phyloP scores from a whole-genome alignment of 305 asterid genomes.

The Solanum hybrid region DNA sequence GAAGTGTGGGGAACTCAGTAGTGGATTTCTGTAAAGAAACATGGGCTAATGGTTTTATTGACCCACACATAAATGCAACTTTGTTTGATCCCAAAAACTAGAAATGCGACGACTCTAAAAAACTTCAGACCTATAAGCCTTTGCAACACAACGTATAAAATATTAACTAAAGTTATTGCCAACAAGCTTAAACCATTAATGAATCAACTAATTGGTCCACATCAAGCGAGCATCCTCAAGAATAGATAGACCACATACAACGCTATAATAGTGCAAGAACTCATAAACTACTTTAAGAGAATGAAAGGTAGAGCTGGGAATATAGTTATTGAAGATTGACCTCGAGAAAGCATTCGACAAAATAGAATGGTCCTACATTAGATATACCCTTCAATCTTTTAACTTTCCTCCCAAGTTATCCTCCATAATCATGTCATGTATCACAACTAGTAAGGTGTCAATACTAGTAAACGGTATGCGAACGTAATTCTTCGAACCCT shows the following conservation, averaged over 20 bases:
- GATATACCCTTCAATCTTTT: background rate
- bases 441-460: too few relatives aligned
- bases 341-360: background rate
- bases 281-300: too few relatives aligned
- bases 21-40: too few relatives aligned
- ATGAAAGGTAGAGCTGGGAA: background rate
- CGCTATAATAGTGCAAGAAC: background rate
- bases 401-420: background rate
- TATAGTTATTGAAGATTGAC: background rate
- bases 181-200: too few relatives aligned
- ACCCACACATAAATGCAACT: too few relatives aligned
- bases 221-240: background rate
- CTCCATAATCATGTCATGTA: background rate
- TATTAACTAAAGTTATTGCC: too few relatives aligned
- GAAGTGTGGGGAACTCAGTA: too few relatives aligned
- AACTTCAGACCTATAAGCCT: background rate
- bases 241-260: background rate
- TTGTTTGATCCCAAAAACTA: background rate
- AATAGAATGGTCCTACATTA: background rate
- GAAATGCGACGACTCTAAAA: background rate
- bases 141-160: background rate
- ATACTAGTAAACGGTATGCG: too few relatives aligned
- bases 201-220: too few relatives aligned
- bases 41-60: too few relatives aligned
- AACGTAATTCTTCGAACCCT: background rate